Conservation (phyloP, 257 asterid species). For the Lycium barbarum region DNA sequence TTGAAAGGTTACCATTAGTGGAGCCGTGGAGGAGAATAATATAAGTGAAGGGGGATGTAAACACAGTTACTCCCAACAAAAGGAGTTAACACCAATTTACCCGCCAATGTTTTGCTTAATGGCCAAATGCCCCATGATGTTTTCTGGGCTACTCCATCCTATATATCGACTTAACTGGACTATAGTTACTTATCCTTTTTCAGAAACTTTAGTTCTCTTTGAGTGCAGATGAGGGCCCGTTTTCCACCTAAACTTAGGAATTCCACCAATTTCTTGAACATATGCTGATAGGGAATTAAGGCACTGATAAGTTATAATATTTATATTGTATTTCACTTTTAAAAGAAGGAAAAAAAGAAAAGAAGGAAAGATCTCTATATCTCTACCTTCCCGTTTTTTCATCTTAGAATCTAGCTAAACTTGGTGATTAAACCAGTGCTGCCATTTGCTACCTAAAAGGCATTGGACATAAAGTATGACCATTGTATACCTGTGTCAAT, state of each 20-base stretch:
- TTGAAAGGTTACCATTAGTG: slow-evolving; percentile 68
- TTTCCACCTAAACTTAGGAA: background rate
- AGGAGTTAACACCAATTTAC: slow-evolving; percentile 38
- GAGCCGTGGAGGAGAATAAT: slow-evolving; percentile 33
- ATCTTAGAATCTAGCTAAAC: background rate
- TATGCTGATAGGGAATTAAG: background rate
- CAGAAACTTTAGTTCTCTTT: background rate
- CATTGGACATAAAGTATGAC: background rate
- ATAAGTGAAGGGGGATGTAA: slow-evolving; percentile 42
- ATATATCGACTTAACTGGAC: background rate
- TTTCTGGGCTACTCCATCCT: slow-evolving; percentile 63
- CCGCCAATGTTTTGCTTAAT: slow-evolving; percentile 54
- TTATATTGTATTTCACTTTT: background rate
- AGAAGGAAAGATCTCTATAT: background rate
- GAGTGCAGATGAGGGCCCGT: background rate
- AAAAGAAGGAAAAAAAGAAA: background rate
- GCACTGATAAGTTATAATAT: background rate
- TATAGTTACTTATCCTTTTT: background rate
- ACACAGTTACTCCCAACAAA: slow-evolving; percentile 29
- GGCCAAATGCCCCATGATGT: slow-evolving; percentile 63
- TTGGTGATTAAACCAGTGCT: background rate
- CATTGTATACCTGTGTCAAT: background rate
- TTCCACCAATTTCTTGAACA: background rate
- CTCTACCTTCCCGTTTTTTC: background rate
- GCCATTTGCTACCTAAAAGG: background rate